Conservation (phyloP, 169 alveolate genomes). For the Amoebophrya sp. region DNA sequence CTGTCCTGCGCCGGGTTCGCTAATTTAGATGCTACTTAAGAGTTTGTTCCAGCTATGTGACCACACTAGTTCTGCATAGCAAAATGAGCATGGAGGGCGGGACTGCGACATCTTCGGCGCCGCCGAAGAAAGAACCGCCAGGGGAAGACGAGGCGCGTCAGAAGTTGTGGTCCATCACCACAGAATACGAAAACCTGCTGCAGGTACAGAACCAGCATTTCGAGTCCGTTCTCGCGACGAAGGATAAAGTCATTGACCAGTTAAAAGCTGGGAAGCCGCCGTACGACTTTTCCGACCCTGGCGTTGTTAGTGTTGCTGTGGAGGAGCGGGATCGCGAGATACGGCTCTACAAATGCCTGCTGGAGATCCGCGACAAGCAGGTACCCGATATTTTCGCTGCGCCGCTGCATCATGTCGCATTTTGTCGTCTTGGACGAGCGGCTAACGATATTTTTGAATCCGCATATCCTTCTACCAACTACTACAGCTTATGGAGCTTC, state of each 20-base stretch:
- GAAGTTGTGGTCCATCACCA: neutral
- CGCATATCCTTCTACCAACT: too few species aligned
- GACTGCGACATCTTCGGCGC: neutral
- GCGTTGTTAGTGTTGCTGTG: neutral
- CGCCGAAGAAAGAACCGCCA: neutral
- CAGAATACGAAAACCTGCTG: neutral
- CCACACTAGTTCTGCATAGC: too few species aligned
- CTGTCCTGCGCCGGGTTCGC: too few species aligned
- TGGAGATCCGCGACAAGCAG: slow-evolving; percentile 3
- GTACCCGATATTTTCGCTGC: too few species aligned
- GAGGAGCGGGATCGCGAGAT: neutral
- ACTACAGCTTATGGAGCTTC: neutral
- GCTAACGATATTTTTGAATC: too few species aligned
- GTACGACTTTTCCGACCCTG: neutral
- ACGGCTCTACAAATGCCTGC: slow-evolving; percentile 13
- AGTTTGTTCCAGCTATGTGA: too few species aligned
- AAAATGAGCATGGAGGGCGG: too few species aligned
- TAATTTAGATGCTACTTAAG: too few species aligned
- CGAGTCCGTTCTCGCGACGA: neutral
- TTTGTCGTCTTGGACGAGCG: too few species aligned
- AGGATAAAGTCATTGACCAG: neutral
- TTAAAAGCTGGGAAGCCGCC: neutral
- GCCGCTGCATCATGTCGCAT: too few species aligned
- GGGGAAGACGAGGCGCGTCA: neutral
- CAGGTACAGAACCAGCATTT: neutral